Percentiles rank a stretch among this genome's conserved stretches.
Conservation (phyloP, 2,329 filamentous ascomycete species). For the Cercospora citrullina region DNA sequence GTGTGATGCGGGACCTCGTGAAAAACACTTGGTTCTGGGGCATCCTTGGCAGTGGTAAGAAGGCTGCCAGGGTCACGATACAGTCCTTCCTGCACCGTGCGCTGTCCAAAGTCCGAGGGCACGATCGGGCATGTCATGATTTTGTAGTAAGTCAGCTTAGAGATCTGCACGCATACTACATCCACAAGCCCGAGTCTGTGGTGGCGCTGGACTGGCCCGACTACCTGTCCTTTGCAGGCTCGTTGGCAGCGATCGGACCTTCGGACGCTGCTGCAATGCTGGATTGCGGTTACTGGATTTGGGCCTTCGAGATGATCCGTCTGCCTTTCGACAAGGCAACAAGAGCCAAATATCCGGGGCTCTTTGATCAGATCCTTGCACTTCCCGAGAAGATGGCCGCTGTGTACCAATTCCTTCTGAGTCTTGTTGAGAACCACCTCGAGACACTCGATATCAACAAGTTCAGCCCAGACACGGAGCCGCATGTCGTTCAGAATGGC, state of each 20-base stretch:
- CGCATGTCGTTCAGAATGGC: background rate
- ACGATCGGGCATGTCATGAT: conserved; percentile 16
- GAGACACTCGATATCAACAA: conserved; percentile 1
- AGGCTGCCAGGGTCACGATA: conserved; percentile 12
- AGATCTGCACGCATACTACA: conserved; percentile 17
- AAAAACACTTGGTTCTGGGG: conserved; percentile 18
- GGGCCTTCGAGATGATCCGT: conserved; percentile 24
- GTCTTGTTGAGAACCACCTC: conserved; percentile 15
- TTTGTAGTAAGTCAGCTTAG: conserved; percentile 17
- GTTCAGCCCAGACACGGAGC: background rate
- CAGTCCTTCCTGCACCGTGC: conserved; percentile 20
- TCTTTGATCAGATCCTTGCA: conserved; percentile 12
- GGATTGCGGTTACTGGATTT: conserved; percentile 25
- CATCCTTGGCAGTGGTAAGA: conserved; percentile 18
- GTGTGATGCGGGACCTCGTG: conserved; percentile 13
- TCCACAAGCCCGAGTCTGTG: conserved; percentile 1
- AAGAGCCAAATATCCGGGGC: conserved; percentile 16
- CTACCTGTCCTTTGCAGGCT: conserved; percentile 22
- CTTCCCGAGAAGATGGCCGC: conserved; percentile 17
- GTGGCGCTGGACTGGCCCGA: conserved; percentile 17
- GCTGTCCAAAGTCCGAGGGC: conserved; percentile 17
- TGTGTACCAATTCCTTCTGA: conserved; percentile 23
- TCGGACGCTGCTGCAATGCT: conserved; percentile 23
- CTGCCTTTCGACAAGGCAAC: conserved; percentile 10
- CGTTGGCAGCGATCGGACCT: conserved; percentile 20